Conservation (phyloP, 306 rosid species). For the Medicago truncatula region MtrunA17r5.0-ANR NC_053043.1:408001-408500, state of each 20-base stretch:
- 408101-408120: constrained; percentile 59
- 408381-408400: no score
- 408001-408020: constrained; percentile 40
- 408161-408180: constrained; percentile 63
- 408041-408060: constrained; percentile 65
- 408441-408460: no score
- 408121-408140: constrained; percentile 49
- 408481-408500: no score
- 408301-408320: no score
- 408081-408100: constrained; percentile 72
- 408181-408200: constrained; percentile 66
- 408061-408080: constrained; percentile 62
- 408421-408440: no score
- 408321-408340: neutral
- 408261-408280: no score
- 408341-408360: neutral
- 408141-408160: constrained; percentile 69
- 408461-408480: no score
- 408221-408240: constrained; percentile 57
- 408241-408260: constrained; percentile 34
- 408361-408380: neutral
- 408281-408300: no score
- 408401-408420: no score
- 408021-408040: constrained; percentile 46
- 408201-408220: constrained; percentile 58